A percentile compares a stretch with the other conserved stretches of the same genome.
These are phyloP conservation scores for Alternaria sp. DNA, from an alignment of 2,329 filamentous ascomycete species.

Conservation along the genomic window DNA sequence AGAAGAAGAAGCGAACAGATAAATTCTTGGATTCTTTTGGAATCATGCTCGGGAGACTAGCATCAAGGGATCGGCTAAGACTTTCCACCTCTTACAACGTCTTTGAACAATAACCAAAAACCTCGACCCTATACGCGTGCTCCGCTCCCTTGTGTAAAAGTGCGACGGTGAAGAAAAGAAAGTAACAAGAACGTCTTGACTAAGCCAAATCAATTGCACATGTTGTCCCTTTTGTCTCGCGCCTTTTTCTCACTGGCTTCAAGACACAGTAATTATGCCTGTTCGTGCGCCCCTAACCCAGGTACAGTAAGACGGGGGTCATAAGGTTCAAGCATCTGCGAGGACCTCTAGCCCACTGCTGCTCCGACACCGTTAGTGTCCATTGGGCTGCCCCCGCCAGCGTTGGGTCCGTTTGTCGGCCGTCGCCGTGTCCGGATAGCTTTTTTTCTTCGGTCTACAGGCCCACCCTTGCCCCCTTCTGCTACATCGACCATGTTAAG, in stretches of 20 bases:
- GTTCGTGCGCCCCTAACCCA: not conserved
- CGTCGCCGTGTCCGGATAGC: constrained; percentile 49
- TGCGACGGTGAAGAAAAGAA: constrained; percentile 4
- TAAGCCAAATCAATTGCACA: constrained; percentile 3
- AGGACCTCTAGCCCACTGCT: constrained; percentile 33
- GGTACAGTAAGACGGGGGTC: not conserved
- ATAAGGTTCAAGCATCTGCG: not conserved
- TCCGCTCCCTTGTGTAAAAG: not conserved
- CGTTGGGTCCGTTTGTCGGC: constrained; percentile 43
- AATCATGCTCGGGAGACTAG: not conserved
- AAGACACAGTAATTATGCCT: not conserved
- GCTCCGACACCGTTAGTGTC: constrained; percentile 52
- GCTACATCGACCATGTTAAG: constrained; percentile 52
- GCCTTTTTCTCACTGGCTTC: not conserved
- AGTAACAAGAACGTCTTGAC: not conserved
- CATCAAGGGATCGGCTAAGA: constrained; percentile 3
- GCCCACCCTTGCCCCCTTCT: constrained; percentile 39
- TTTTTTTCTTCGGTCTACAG: constrained; percentile 50
- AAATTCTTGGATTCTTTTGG: not conserved
- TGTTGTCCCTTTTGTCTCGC: not conserved
- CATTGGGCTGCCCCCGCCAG: constrained; percentile 50
- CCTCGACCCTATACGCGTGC: not conserved
- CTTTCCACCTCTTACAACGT: not conserved
- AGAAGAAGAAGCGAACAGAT: not conserved
- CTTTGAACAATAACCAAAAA: constrained; percentile 6